Percentiles rank a stretch among this genome's conserved stretches.
Evolutionary conservation across 805 yeast species (phyloP).

Genomic region (Lipomyces yamadae): DNA sequence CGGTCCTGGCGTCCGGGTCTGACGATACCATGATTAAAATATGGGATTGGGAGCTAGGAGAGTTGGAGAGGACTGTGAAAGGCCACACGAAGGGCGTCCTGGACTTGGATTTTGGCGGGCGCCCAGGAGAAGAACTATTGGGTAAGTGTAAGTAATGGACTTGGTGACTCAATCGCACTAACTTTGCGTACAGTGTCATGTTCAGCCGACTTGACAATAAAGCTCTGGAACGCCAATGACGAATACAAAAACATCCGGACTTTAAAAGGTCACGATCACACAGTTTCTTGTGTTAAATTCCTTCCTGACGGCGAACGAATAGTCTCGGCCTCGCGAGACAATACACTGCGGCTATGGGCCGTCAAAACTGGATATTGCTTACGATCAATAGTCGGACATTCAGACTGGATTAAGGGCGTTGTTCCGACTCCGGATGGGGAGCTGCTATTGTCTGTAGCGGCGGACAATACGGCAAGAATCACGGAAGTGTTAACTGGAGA

Average conservation of each 20-base stretch:
- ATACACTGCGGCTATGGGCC: slow-evolving; percentile 83
- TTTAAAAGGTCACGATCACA: slow-evolving; percentile 84
- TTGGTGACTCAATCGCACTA: slow-evolving; percentile 17
- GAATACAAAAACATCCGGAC: slow-evolving; percentile 62
- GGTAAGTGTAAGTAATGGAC: slow-evolving; percentile 22
- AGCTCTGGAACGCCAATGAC: slow-evolving; percentile 67
- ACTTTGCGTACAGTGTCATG: slow-evolving; percentile 51
- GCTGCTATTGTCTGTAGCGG: slow-evolving; percentile 72
- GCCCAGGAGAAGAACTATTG: slow-evolving; percentile 13
- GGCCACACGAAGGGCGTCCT: slow-evolving; percentile 80
- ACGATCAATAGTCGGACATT: slow-evolving; percentile 73
- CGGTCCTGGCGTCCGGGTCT: slow-evolving; percentile 66
- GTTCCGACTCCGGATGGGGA: slow-evolving; percentile 56
- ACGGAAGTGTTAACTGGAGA: slow-evolving; percentile 70
- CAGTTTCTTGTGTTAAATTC: slow-evolving; percentile 69
- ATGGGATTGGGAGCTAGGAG: slow-evolving; percentile 72
- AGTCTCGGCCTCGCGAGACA: slow-evolving; percentile 81
- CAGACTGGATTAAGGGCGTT: slow-evolving; percentile 83
- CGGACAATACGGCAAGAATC: slow-evolving; percentile 74
- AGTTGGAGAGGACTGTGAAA: slow-evolving; percentile 63
- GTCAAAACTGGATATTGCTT: slow-evolving; percentile 67
- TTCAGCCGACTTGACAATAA: slow-evolving; percentile 60
- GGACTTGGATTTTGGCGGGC: slow-evolving; percentile 60
- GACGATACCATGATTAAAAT: slow-evolving; percentile 72
- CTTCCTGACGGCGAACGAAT: slow-evolving; percentile 57